phyloP scores from a whole-genome alignment of 164 flowering plant genomes.

The Chimonanthus praecox region DNA sequence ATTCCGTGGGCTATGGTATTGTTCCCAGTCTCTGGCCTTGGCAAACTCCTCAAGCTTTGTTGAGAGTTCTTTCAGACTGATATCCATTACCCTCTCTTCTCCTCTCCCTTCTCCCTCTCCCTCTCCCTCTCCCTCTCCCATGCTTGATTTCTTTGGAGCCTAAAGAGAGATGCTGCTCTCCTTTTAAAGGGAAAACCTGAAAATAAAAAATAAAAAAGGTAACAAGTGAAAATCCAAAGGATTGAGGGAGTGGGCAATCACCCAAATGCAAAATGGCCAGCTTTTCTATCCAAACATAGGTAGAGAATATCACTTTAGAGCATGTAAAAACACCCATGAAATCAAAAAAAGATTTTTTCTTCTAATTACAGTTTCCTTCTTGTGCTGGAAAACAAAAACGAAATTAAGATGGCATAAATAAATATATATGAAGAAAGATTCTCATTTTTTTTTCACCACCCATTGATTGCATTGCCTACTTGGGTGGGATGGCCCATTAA shows the following conservation, averaged over 20 bases:
- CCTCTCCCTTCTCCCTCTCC: constrained; percentile 10
- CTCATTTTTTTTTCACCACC: not conserved
- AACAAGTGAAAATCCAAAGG: not conserved
- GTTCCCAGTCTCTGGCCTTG: constrained; percentile 62
- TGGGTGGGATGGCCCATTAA: not conserved
- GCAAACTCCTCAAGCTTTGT: constrained; percentile 59
- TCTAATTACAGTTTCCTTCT: not conserved
- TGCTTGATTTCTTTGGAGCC: constrained; percentile 3
- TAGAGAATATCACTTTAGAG: not conserved
- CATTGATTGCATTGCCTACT: not conserved
- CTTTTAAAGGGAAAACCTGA: not conserved
- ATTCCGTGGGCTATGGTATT: constrained; percentile 66
- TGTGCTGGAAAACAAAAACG: not conserved
- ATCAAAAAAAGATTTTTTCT: not conserved
- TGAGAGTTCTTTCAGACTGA: constrained; percentile 49
- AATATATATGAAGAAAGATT: not conserved
- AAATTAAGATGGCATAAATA: not conserved
- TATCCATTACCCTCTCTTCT: constrained; percentile 20
- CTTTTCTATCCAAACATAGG: too few relatives aligned
- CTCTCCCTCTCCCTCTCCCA: constrained; percentile 16
- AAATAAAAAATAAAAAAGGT: not conserved
- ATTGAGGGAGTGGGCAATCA: not conserved
- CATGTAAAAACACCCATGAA: not conserved
- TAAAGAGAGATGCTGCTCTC: not conserved
- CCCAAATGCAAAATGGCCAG: not conserved